Base-by-base conservation (phyloP, 2,329 filamentous ascomycete species). In the Neopestalotiopsis sp. region DNA sequence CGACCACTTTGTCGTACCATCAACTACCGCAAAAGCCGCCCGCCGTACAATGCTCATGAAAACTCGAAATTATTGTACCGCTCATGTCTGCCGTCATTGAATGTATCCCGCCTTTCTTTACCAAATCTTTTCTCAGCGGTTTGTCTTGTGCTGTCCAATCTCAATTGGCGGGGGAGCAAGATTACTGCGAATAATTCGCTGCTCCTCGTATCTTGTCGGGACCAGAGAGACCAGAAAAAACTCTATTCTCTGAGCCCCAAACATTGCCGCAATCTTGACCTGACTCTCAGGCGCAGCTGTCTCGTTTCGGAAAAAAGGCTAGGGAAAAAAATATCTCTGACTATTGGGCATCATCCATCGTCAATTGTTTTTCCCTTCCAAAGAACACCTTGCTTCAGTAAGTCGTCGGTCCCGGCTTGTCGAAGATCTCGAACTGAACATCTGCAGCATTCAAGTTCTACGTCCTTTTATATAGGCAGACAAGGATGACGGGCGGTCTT, bases 401-500 rank as follows among this genome's bases (percentile, higher is more conserved):
- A 65, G 62, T 65, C 62, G 30, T 20, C 30, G n/a, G 62, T 65
- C 24, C 45, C 40, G 40, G 28, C 12, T 3, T 53, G n/a, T 38
- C 5, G 10, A 45, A 28, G 10, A 45, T 53, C 24, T 42, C 61
- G 34, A 7, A 63, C 28, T 32, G 28, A 61, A 61, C 12, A 20
- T 38, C 12, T 61, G 10, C 57, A 61, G 57, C 57, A 61, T 61
- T 24, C 28, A 61, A 61, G 24, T 53, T 53, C n/a, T 53, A n/a
- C n/a, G 9, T 9, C 4, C 45, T 30, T 59, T 17, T 59, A 30
- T 30, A 34, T 59, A 34, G 14, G 17, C 28, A 40, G 30, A 66
- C 69, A 68, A 81, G 71, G 66, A 87, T 88, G 86, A 80, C 85
- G 66, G 84, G 81, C 73, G 79, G 85, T 13, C 79, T 88, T 58